Percentiles rank a stretch among this genome's conserved stretches.
These are phyloP conservation scores for Camelina neglecta DNA, from an alignment of 345 rosid species.

Conservation along the genomic window DNA sequence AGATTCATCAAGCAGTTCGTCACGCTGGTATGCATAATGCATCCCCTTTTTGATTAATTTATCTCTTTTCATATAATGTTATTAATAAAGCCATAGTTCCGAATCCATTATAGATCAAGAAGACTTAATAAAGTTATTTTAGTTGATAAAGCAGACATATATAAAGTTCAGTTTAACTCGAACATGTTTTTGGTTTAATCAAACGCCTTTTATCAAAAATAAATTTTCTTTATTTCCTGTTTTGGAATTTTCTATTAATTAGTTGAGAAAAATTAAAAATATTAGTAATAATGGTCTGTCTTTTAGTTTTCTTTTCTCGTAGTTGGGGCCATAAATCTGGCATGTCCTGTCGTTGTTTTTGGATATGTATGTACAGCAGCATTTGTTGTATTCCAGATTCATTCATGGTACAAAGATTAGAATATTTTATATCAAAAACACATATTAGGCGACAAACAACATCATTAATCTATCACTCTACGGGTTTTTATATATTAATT, in stretches of 20 bases:
- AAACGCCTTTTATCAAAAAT: neutral
- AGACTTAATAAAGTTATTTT: neutral
- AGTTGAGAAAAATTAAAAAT: constrained; percentile 1
- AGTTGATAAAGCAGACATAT: neutral
- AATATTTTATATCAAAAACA: constrained; percentile 11
- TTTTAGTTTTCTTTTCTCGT: constrained; percentile 21
- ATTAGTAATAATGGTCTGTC: constrained; percentile 2
- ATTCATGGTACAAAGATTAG: constrained; percentile 15
- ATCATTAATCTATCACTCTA: no score
- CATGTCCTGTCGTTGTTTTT: constrained; percentile 42
- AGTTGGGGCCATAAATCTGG: constrained; percentile 36
- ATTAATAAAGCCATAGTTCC: no score
- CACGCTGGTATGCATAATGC: constrained; percentile 66
- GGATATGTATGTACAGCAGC: neutral
- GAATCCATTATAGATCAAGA: neutral
- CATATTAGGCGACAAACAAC: constrained; percentile 18
- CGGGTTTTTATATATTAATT: no score
- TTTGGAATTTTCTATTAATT: neutral
- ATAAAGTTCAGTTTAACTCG: neutral
- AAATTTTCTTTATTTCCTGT: neutral
- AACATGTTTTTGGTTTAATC: neutral
- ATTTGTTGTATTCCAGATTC: no score
- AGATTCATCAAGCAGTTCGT: constrained; percentile 84
- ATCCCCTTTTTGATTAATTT: neutral
- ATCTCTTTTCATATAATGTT: neutral